Conservation (phyloP, 2,329 filamentous ascomycete genomes). For the Epichloe bromicola region DNA sequence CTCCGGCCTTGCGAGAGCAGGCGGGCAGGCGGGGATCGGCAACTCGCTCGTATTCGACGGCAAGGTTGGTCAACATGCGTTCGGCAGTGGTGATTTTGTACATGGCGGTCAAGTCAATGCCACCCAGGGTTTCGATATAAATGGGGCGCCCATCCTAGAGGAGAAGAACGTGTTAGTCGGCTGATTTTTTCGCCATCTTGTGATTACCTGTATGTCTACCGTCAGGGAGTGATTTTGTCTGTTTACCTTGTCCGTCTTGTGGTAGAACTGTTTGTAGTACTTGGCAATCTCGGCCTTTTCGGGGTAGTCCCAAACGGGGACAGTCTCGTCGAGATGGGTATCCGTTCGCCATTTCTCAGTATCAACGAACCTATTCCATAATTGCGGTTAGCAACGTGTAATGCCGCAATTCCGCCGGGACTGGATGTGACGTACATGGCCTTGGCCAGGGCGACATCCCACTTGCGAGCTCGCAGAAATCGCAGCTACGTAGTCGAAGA, state of each 20-base stretch:
- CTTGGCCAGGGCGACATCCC: conserved; percentile 73
- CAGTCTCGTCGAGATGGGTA: conserved; percentile 69
- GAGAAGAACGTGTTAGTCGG: not conserved
- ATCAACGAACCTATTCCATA: conserved; percentile 62
- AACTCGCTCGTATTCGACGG: conserved; percentile 95
- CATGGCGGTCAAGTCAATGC: conserved; percentile 81
- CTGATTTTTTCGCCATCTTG: not conserved
- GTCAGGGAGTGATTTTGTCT: not conserved
- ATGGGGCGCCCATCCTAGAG: conserved; percentile 85
- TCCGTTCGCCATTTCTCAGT: conserved; percentile 85
- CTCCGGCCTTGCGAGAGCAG: conserved; percentile 81
- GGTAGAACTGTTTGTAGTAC: conserved; percentile 98
- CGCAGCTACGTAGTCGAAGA: conserved; percentile 44
- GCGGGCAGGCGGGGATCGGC: conserved; percentile 86
- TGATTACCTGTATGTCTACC: not conserved
- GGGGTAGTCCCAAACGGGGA: conserved; percentile 71
- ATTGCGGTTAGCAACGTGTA: not conserved
- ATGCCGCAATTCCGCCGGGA: not conserved
- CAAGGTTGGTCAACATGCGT: conserved; percentile 92
- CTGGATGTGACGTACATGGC: conserved; percentile 56
- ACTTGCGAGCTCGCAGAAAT: conserved; percentile 90
- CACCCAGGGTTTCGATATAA: conserved; percentile 93
- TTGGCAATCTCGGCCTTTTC: conserved; percentile 75
- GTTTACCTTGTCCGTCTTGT: conserved; percentile 76
- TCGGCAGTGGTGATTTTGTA: conserved; percentile 86